Conservation (phyloP, 495 filamentous ascomycete genomes). For the Choiromyces venosus region DNA sequence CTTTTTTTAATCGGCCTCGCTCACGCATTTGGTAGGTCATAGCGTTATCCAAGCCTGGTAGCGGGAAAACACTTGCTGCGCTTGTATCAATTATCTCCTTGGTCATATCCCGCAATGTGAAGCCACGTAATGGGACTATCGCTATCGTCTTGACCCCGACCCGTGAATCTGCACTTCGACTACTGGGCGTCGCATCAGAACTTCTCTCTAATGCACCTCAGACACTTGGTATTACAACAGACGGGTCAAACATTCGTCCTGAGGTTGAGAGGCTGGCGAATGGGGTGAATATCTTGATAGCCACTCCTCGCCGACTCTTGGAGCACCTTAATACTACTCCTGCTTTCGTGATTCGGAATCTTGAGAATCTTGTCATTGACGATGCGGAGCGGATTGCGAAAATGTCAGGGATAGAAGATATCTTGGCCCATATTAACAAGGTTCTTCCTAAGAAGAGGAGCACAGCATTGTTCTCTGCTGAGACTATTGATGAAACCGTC, state of each 20-base stretch:
- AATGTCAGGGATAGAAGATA: conserved; percentile 11
- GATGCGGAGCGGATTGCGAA: conserved; percentile 24
- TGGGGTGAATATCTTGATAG: conserved; percentile 37
- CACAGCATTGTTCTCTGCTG: conserved; percentile 22
- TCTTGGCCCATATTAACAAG: conserved; percentile 22
- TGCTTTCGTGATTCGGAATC: conserved; percentile 31
- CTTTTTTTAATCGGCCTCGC: conserved; percentile 9
- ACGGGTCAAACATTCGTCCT: conserved; percentile 34
- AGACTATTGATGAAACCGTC: conserved; percentile 3
- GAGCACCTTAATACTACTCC: conserved; percentile 34
- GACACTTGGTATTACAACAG: conserved; percentile 34
- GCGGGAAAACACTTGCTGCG: conserved; percentile 31
- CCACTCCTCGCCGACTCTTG: conserved; percentile 33
- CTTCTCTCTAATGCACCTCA: conserved; percentile 28
- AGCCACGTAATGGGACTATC: conserved; percentile 63
- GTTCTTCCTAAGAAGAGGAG: conserved; percentile 34
- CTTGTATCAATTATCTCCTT: conserved; percentile 33
- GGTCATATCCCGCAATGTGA: conserved; percentile 25
- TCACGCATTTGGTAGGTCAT: conserved; percentile 25
- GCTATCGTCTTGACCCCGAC: conserved; percentile 49
- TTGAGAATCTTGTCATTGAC: conserved; percentile 30
- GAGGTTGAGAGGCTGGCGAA: conserved; percentile 36
- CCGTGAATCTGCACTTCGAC: conserved; percentile 34
- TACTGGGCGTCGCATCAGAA: conserved; percentile 31
- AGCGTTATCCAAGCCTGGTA: conserved; percentile 28